Percentiles rank a stretch among this genome's conserved stretches.
Conservation (phyloP, 352 stramenopile species). For the Pythium grandisporangium region DNA sequence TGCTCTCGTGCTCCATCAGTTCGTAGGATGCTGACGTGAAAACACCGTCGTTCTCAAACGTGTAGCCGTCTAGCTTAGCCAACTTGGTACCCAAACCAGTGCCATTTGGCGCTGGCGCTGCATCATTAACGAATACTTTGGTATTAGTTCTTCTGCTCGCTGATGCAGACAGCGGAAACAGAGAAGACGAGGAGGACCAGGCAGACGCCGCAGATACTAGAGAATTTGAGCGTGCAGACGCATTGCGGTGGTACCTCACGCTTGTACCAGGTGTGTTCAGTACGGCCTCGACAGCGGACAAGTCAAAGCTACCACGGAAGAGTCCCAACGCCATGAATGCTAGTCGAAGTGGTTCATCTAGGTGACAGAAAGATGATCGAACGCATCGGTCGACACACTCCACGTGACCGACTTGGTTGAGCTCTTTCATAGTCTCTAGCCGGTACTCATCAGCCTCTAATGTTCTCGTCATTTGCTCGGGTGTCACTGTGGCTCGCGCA, state of each 20-base stretch:
- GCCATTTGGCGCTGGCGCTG: too few relatives aligned
- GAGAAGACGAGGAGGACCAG: too few relatives aligned
- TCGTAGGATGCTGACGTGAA: constrained; percentile 75
- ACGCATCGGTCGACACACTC: constrained; percentile 77
- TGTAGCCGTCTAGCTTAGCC: constrained; percentile 63
- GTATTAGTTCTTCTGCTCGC: too few relatives aligned
- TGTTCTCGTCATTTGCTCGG: constrained; percentile 75
- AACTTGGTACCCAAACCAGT: constrained; percentile 52
- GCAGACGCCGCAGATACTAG: too few relatives aligned
- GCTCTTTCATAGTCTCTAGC: constrained; percentile 65
- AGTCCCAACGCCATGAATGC: constrained; percentile 80
- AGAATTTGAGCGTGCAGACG: too few relatives aligned
- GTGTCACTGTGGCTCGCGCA: constrained; percentile 55
- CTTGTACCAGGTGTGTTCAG: constrained; percentile 43
- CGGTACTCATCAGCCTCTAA: constrained; percentile 59
- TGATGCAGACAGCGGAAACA: too few relatives aligned
- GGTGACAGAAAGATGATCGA: constrained; percentile 70
- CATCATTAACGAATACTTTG: too few relatives aligned
- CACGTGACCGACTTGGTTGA: constrained; percentile 69
- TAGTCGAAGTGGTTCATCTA: constrained; percentile 54
- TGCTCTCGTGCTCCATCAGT: constrained; percentile 60
- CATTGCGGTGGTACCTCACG: too few relatives aligned
- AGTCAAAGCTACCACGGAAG: constrained; percentile 70
- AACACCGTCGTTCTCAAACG: constrained; percentile 65
- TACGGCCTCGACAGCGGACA: constrained; percentile 56